Evolutionary conservation across 257 asterid genomes (phyloP).

Genomic region (Asclepias syriaca): DNA sequence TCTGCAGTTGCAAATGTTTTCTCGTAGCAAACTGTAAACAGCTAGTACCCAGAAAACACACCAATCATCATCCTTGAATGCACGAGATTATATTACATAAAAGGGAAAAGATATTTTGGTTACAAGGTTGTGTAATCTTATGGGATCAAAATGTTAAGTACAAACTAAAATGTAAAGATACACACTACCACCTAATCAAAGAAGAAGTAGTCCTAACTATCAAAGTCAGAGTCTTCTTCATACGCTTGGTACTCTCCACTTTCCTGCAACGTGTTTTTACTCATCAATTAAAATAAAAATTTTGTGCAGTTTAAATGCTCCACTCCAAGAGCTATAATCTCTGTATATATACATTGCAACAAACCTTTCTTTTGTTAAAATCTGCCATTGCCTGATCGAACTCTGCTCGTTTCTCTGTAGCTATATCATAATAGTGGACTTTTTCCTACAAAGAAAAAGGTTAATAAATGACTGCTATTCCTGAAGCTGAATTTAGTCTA

Average conservation of each 20-base stretch:
- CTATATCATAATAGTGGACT: constrained; percentile 81
- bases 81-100: neutral
- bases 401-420: constrained; percentile 89
- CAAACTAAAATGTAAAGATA: neutral
- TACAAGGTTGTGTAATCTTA: neutral
- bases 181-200: neutral
- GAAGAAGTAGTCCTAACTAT: constrained; percentile 23
- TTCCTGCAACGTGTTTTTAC: constrained; percentile 47
- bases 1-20: neutral
- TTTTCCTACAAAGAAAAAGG: constrained; percentile 53
- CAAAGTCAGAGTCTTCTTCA: constrained; percentile 61
- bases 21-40: neutral
- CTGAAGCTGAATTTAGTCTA: neutral
- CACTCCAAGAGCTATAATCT: neutral
- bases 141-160: neutral
- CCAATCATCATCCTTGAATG: neutral
- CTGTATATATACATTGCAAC: neutral
- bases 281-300: neutral
- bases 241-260: constrained; percentile 58
- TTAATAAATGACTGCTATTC: constrained; percentile 2
- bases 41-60: neutral
- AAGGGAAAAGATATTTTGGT: no score
- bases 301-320: neutral
- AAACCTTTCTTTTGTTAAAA: constrained; percentile 57
- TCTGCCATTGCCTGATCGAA: constrained; percentile 72